These are phyloP conservation scores for Phytophthora multivora DNA, from an alignment of 352 stramenopile genomes.

Conservation along the genomic window DNA sequence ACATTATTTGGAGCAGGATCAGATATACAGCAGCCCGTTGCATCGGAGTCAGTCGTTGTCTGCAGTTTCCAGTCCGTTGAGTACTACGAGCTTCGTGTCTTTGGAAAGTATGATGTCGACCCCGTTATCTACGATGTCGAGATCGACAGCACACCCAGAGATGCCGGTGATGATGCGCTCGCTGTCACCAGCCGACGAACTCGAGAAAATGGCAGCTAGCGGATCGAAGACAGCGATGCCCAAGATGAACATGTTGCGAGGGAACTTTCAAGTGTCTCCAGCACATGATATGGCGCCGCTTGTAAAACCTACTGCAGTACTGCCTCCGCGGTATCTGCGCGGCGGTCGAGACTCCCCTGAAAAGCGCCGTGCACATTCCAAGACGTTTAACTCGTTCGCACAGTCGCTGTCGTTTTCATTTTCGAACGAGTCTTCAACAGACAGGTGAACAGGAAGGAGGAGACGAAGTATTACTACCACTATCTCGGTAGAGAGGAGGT, in stretches of 20 bases:
- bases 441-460: constrained; percentile 24
- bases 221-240: constrained; percentile 54
- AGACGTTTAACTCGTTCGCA: constrained; percentile 77
- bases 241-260: constrained; percentile 68
- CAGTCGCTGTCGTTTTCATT: constrained; percentile 79
- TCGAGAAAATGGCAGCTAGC: constrained; percentile 66
- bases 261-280: constrained; percentile 48
- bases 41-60: constrained; percentile 35
- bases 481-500: background rate
- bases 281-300: constrained; percentile 26
- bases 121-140: constrained; percentile 28
- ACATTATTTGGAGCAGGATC: constrained; percentile 11
- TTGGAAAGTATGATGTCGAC: constrained; percentile 36
- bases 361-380: constrained; percentile 81
- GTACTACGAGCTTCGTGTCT: constrained; percentile 40
- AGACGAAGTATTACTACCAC: background rate
- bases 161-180: constrained; percentile 35
- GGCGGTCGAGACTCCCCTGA: constrained; percentile 50
- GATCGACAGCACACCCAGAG: constrained; percentile 19
- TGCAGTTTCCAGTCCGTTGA: constrained; percentile 30
- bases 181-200: constrained; percentile 59
- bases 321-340: constrained; percentile 77
- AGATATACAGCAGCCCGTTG: constrained; percentile 52
- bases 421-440: constrained; percentile 24
- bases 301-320: constrained; percentile 29